Percentiles rank a stretch among this genome's conserved stretches.
Conservation (phyloP, 192 early-diverging fungal genomes). For the Backusella parvicylindrica region DNA sequence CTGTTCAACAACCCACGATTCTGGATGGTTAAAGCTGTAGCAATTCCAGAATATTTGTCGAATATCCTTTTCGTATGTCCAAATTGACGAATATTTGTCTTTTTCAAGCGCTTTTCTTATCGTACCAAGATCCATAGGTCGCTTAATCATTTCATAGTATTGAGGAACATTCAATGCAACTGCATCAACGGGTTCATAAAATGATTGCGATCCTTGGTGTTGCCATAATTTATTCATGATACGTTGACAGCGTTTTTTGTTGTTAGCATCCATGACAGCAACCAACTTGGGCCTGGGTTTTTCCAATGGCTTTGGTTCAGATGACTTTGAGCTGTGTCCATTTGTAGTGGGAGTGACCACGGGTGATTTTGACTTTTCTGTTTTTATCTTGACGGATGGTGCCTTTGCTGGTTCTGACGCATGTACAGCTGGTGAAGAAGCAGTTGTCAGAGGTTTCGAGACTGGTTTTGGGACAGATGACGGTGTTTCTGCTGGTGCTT, state of each 20-base stretch:
- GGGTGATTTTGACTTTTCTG: not conserved
- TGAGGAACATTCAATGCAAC: conserved; percentile 60
- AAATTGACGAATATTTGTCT: conserved; percentile 51
- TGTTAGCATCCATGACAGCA: conserved; percentile 19
- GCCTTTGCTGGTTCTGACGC: not conserved
- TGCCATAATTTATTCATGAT: conserved; percentile 28
- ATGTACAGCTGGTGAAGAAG: not conserved
- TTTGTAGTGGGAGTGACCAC: not conserved
- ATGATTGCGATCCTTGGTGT: conserved; percentile 50
- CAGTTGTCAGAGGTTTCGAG: not conserved
- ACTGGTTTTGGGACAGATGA: not conserved
- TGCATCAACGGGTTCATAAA: conserved; percentile 79
- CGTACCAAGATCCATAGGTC: conserved; percentile 86
- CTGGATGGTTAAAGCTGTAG: conserved; percentile 61
- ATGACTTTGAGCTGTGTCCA: not conserved
- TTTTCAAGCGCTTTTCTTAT: conserved; percentile 61
- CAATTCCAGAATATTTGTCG: conserved; percentile 69
- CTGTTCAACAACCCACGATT: conserved; percentile 61
- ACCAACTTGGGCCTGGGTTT: not conserved
- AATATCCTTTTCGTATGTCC: conserved; percentile 57
- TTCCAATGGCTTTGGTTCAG: not conserved
- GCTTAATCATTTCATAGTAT: conserved; percentile 63
- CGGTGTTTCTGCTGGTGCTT: not conserved
- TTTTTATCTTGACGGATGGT: not conserved
- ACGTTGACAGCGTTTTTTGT: conserved; percentile 23